phyloP scores from a whole-genome alignment of 2,329 filamentous ascomycete species.

The Colletotrichum falcatum region DNA sequence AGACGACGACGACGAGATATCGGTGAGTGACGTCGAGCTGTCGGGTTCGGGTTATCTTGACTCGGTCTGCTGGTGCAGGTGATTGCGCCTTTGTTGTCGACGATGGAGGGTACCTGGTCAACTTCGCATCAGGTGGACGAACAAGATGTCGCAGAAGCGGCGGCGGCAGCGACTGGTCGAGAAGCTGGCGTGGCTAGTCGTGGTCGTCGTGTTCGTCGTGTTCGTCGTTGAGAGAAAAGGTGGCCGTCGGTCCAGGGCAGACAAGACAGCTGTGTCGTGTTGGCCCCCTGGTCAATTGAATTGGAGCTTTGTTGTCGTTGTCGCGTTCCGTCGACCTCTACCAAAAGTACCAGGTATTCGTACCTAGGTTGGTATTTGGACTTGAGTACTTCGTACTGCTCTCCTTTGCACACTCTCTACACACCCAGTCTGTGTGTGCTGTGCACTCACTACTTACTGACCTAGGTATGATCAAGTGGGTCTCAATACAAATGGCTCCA shows the following conservation, averaged over 20 bases:
- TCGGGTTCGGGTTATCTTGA: constrained; percentile 3
- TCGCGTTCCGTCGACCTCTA: constrained; percentile 17
- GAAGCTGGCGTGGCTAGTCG: constrained; percentile 21
- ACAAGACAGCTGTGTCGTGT: constrained; percentile 25
- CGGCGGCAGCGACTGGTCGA: constrained; percentile 20
- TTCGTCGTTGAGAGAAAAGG: constrained; percentile 6
- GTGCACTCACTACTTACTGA: too few species aligned
- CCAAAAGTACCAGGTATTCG: neutral
- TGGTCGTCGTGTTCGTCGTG: constrained; percentile 22
- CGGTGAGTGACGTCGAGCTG: constrained; percentile 12
- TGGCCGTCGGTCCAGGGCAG: constrained; percentile 21
- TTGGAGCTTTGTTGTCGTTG: constrained; percentile 21
- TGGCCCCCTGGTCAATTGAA: constrained; percentile 19
- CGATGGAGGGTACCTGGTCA: neutral
- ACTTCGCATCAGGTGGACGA: constrained; percentile 22
- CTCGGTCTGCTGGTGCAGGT: constrained; percentile 16
- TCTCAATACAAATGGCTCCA: constrained; percentile 12
- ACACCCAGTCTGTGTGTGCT: neutral
- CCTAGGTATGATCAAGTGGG: neutral
- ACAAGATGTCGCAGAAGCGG: neutral
- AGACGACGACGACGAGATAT: neutral
- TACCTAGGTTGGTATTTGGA: too few species aligned
- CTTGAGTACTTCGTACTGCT: neutral
- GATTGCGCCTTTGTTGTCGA: constrained; percentile 15
- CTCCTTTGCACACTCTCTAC: neutral